Base-by-base conservation (phyloP, 495 filamentous ascomycete species). In the Talaromyces ruber region DNA sequence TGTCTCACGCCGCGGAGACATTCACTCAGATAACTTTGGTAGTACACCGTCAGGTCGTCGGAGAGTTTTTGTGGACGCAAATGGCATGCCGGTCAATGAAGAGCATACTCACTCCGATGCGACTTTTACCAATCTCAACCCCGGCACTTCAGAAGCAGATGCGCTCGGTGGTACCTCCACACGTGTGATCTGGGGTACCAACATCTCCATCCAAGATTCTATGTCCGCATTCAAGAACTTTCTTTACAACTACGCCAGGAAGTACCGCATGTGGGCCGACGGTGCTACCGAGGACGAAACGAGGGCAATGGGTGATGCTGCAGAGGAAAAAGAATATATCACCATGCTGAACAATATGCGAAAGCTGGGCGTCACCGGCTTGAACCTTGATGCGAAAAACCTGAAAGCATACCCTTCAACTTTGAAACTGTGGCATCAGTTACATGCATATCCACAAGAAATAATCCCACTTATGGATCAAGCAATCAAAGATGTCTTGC, bases 381-480 rank as follows among this genome's bases (percentile, higher is more conserved):
- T 98, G 55, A 97, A 97, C 68, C 76, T 99, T 8, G 92, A 99
- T 72, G 84, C 88, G 55, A 85, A 83, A 61, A 96, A 98, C 67
- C 83, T 99, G 64, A 96, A 93, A 71, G 82, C 92, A 25, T 99
- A 96, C 74, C 95, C 95, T 2, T 84, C 91, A 8, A 97, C 94
- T 0, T 75, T 87, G 63, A 97, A 97, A 73, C 79, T 99, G 58
- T 99, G 92, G 90, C 91, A 97, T 71, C 95, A 98, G 70, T 79
- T 92, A 54, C 91, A 92, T 65, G 86, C 87, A 24, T 98, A 97
- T 67, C 94, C 94, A 0, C 90, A 90, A 66, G 94, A 99, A 79
- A 92, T 98, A 60, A 88, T 99, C 62, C 93, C 93, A 1, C 79
- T 99, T 53, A 96, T 99, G 90, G 95, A 99, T 79, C 90, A 93